Conservation (phyloP, 2,329 filamentous ascomycete species). For the Colletotrichum cuscutae region DNA sequence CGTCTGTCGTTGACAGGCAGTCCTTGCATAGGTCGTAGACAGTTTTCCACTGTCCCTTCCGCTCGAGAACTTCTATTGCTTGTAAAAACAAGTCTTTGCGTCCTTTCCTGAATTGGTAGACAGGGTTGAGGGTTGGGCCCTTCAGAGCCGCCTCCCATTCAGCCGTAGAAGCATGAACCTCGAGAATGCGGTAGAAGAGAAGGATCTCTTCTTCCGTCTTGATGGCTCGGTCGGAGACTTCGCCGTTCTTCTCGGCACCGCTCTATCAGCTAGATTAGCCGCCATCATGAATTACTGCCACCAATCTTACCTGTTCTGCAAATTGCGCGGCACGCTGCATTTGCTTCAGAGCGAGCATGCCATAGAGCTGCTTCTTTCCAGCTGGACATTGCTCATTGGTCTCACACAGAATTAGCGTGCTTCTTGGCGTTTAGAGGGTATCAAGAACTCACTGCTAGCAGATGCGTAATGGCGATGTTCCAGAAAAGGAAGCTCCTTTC, state of each 20-base stretch:
- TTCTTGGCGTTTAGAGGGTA: too few species aligned
- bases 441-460: slow-evolving; percentile 58
- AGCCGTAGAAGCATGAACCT: slow-evolving; percentile 52
- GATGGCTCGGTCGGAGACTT: slow-evolving; percentile 45
- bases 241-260: slow-evolving; percentile 2
- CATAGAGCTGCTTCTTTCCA: slow-evolving; percentile 62
- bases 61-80: slow-evolving; percentile 49
- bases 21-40: slow-evolving; percentile 56
- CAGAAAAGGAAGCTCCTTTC: slow-evolving; percentile 63
- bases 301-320: slow-evolving; percentile 52
- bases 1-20: slow-evolving; percentile 52
- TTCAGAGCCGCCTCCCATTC: slow-evolving; percentile 53
- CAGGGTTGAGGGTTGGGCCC: slow-evolving; percentile 53
- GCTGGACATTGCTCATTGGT: slow-evolving; percentile 57
- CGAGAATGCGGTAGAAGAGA: slow-evolving; percentile 59
- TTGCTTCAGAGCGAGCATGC: slow-evolving; percentile 61
- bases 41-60: slow-evolving; percentile 51
- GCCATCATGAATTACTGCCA: background rate
- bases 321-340: slow-evolving; percentile 60
- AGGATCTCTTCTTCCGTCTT: slow-evolving; percentile 61
- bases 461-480: slow-evolving; percentile 64
- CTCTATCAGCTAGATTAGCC: slow-evolving; percentile 1
- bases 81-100: slow-evolving; percentile 59
- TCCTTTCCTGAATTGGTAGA: slow-evolving; percentile 55
- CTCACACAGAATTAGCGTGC: slow-evolving; percentile 41